A percentile compares a stretch with the other conserved stretches of the same genome.
phyloP scores from a whole-genome alignment of 2,329 filamentous ascomycete species.

The Apiospora koreana region DNA sequence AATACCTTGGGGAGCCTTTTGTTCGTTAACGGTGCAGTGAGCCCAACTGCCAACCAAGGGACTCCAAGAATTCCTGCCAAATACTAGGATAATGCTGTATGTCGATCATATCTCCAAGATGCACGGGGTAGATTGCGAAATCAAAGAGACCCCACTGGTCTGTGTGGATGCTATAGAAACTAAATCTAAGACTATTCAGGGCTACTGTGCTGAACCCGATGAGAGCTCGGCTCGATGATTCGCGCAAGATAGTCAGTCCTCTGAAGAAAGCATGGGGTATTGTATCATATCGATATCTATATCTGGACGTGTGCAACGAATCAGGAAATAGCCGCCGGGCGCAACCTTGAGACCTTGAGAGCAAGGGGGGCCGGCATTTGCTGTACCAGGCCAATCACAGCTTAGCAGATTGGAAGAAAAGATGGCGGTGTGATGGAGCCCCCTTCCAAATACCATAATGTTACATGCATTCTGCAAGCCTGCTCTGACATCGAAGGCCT shows the following conservation, averaged over 20 bases:
- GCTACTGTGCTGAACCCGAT: background rate
- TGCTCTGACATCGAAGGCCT: background rate
- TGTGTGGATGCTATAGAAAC: background rate
- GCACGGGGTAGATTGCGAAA: conserved; percentile 7
- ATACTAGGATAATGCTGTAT: background rate
- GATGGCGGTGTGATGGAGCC: background rate
- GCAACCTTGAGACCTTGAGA: background rate
- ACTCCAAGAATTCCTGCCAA: background rate
- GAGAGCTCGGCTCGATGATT: background rate
- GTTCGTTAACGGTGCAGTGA: background rate
- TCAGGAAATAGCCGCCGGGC: conserved; percentile 8
- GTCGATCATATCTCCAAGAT: conserved; percentile 5
- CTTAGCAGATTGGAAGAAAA: background rate
- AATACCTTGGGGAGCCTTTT: background rate
- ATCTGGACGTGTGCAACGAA: background rate
- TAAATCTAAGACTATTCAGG: background rate
- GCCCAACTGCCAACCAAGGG: background rate
- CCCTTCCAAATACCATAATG: background rate
- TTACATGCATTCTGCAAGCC: background rate
- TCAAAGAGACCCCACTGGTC: background rate
- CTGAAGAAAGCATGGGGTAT: background rate
- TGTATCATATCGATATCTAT: background rate
- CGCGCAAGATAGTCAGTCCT: background rate
- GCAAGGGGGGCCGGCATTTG: background rate
- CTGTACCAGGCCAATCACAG: background rate